Conservation (phyloP, 108 stramenopile genomes). For the Fragilaria crotonensis region DNA sequence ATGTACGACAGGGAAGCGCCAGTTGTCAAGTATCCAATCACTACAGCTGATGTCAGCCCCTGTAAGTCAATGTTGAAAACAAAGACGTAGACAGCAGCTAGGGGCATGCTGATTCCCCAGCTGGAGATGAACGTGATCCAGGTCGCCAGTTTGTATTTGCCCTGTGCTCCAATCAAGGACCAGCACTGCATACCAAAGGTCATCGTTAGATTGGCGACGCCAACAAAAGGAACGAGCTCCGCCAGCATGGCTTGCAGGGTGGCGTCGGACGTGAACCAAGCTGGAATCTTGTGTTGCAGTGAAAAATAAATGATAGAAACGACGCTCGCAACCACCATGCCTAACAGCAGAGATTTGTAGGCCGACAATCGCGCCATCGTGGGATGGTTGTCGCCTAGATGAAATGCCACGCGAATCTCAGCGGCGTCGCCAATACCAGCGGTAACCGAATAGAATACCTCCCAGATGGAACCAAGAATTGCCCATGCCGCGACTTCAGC, state of each 20-base stretch:
- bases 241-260: constrained; percentile 51
- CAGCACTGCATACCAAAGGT: constrained; percentile 47
- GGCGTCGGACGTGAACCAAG: constrained; percentile 39
- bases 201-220: constrained; percentile 63
- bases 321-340: constrained; percentile 28
- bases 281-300: constrained; percentile 26
- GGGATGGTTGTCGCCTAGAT: constrained; percentile 40
- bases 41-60: constrained; percentile 32
- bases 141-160: constrained; percentile 48
- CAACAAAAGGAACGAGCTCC: constrained; percentile 43
- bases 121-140: constrained; percentile 34
- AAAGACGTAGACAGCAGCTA: constrained; percentile 32
- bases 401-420: constrained; percentile 55
- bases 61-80: constrained; percentile 31
- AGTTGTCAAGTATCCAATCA: constrained; percentile 44
- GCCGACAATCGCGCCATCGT: constrained; percentile 41
- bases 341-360: constrained; percentile 46
- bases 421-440: constrained; percentile 73
- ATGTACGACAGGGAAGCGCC: constrained; percentile 35
- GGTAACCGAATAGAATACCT: constrained; percentile 57
- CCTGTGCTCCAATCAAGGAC: constrained; percentile 59
- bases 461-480: constrained; percentile 64
- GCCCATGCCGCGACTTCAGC: constrained; percentile 75
- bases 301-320: constrained; percentile 43
- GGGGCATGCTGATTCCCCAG: constrained; percentile 51